Conservation (phyloP, 306 rosid species). For the Canavalia ensiformis region DNA sequence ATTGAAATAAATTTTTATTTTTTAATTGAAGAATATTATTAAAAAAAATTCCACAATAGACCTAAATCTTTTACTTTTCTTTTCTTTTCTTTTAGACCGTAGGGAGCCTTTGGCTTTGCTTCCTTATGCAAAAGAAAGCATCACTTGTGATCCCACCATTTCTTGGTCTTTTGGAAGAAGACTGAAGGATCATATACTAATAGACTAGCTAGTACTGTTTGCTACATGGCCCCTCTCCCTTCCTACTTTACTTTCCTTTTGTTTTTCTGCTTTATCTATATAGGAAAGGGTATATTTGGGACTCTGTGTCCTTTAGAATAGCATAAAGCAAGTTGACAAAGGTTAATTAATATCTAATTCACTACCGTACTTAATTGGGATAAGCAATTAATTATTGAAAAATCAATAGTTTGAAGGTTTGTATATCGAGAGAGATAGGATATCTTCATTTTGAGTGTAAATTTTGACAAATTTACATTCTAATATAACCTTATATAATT, state of each 20-base stretch:
- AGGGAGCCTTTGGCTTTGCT: conserved; percentile 50
- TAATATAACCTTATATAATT: not conserved
- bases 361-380: conserved; percentile 16
- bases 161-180: conserved; percentile 26
- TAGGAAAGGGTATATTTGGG: conserved; percentile 55
- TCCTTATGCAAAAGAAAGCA: conserved; percentile 40
- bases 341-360: conserved; percentile 1
- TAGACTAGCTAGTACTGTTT: conserved; percentile 11
- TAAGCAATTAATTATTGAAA: conserved; percentile 15
- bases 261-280: conserved; percentile 26
- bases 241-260: not conserved
- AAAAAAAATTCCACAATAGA: too few relatives aligned
- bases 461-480: not conserved
- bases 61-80: too few relatives aligned
- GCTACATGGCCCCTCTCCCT: conserved; percentile 23
- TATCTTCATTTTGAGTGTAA: not conserved
- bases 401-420: not conserved
- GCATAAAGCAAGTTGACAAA: conserved; percentile 39
- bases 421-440: not conserved
- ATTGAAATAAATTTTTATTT: too few relatives aligned
- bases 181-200: not conserved
- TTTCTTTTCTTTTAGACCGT: conserved; percentile 22
- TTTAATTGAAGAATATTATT: too few relatives aligned
- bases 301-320: conserved; percentile 52
- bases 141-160: conserved; percentile 50